These are phyloP conservation scores for Linnemannia exigua DNA, from an alignment of 192 early-diverging fungal genomes.

Conservation along the genomic window DNA sequence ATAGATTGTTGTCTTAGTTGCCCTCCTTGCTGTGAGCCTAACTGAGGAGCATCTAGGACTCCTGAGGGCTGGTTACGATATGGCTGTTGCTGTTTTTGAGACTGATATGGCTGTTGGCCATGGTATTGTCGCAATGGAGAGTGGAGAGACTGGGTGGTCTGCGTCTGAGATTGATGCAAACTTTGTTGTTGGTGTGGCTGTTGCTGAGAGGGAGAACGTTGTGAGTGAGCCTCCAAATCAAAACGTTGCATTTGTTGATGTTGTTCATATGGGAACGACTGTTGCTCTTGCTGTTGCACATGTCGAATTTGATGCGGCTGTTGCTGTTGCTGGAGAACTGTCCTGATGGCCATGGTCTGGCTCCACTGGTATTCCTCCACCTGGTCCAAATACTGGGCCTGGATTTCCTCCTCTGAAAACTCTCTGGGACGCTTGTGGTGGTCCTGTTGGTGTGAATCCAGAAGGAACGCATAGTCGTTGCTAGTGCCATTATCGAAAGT, in stretches of 20 bases:
- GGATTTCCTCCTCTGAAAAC: slow-evolving; percentile 37
- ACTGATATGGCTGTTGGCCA: slow-evolving; percentile 9
- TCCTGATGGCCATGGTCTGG: slow-evolving; percentile 45
- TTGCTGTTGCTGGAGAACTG: slow-evolving; percentile 33
- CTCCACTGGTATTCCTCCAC: slow-evolving; percentile 50
- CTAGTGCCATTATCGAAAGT: background rate
- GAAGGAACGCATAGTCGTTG: slow-evolving; percentile 11
- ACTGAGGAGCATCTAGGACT: background rate
- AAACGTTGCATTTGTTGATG: slow-evolving; percentile 12
- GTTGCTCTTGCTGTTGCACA: slow-evolving; percentile 4
- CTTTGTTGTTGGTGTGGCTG: slow-evolving; percentile 19
- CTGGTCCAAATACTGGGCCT: slow-evolving; percentile 42
- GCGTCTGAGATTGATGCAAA: background rate
- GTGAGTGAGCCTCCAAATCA: slow-evolving; percentile 13
- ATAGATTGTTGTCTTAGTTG: background rate
- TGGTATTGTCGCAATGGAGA: background rate
- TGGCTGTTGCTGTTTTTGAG: slow-evolving; percentile 12
- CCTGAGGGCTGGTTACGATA: background rate
- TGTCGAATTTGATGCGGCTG: slow-evolving; percentile 11
- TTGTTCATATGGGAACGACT: background rate
- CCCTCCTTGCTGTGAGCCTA: background rate
- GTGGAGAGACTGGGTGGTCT: background rate
- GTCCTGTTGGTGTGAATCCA: background rate
- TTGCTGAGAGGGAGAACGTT: slow-evolving; percentile 10
- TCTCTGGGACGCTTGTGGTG: slow-evolving; percentile 34